Evolutionary conservation across 768 basidiomycete species (phyloP), one percentile per base, ranked within the genome.

Genomic region (Russula dissimulans): DNA sequence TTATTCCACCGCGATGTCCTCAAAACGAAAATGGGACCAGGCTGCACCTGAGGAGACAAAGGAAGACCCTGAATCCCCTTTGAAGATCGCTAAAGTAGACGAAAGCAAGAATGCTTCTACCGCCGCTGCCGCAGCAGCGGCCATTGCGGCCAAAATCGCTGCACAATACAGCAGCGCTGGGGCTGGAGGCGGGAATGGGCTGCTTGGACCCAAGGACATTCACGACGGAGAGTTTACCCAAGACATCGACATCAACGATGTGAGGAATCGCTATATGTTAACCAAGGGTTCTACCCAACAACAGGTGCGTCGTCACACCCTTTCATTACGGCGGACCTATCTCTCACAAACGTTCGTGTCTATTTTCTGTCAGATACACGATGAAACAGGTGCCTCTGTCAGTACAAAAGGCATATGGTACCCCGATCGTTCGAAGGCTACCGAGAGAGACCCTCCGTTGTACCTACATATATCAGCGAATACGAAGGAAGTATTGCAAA

Each of bases 241-340:
- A 65, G 91, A 97, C 69, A 95, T 97, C 57, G 95, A 97, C 71
- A 97, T 98, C 72, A 97, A 98, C 71, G 95, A 98, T 72, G 78
- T 94, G 51, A 78, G 95, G 71, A 98, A 98, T 74, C 80, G 95
- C 65, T 98, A 97, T 72, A 76, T 98, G 70, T 76, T 98, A 68
- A 97, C 95, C 49, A 95, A 91, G 71, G 91, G 92, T 3, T 80
- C 89, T 11, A 97, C 95, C 3, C 95, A 98, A 73, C 77, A 85
- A 61, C 87, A 97, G 80, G 95, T 92, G 57, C 47, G 86, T 31
- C 36, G 34, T 36, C 34, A 36, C 34, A 53, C 48, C 45, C 36
- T 42, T 26, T 29, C 22, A 5, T 4, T 12, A 56, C 31, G n/a
- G 26, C 5, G 39, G 15, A 18, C 14, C 26, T 47, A 32, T 36